Conservation (phyloP, 768 basidiomycete genomes). For the Imleria badia region DNA sequence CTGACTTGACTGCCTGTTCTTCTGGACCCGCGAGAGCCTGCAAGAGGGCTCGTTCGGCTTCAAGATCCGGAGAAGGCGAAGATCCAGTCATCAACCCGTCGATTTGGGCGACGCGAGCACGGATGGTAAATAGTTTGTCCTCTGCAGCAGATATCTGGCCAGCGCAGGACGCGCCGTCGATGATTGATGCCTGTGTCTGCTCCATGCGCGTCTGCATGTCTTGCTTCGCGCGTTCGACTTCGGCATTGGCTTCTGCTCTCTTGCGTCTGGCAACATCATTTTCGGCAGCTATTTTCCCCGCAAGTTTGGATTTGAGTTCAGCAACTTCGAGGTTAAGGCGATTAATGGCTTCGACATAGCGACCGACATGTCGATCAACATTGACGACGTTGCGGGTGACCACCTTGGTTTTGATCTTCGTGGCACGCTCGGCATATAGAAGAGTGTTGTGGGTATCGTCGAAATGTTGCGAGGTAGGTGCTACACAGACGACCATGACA, state of each 20-base stretch:
- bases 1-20: conserved; percentile 60
- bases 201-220: conserved; percentile 73
- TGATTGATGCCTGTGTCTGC: conserved; percentile 67
- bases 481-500: conserved; percentile 98
- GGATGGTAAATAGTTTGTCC: conserved; percentile 62
- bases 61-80: conserved; percentile 54
- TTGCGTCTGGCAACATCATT: conserved; percentile 63
- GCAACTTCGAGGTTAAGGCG: conserved; percentile 81
- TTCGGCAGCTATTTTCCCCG: conserved; percentile 65
- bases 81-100: conserved; percentile 36
- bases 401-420: conserved; percentile 97
- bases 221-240: conserved; percentile 69
- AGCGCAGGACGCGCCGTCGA: conserved; percentile 72
- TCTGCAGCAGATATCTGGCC: conserved; percentile 73
- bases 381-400: conserved; percentile 94
- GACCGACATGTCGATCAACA: conserved; percentile 91
- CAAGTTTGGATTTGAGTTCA: conserved; percentile 82
- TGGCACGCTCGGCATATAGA: conserved; percentile 95
- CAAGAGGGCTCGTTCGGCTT: conserved; percentile 71
- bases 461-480: conserved; percentile 92
- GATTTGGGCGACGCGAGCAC: conserved; percentile 58
- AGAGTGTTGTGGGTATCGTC: conserved; percentile 99
- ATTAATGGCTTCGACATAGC: conserved; percentile 94
- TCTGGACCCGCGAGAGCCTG: conserved; percentile 67
- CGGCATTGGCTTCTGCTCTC: conserved; percentile 66